Evolutionary conservation across 345 rosid species (phyloP), one percentile per base, ranked within the genome.

Genomic region (Rhodamnia rubescens): DNA sequence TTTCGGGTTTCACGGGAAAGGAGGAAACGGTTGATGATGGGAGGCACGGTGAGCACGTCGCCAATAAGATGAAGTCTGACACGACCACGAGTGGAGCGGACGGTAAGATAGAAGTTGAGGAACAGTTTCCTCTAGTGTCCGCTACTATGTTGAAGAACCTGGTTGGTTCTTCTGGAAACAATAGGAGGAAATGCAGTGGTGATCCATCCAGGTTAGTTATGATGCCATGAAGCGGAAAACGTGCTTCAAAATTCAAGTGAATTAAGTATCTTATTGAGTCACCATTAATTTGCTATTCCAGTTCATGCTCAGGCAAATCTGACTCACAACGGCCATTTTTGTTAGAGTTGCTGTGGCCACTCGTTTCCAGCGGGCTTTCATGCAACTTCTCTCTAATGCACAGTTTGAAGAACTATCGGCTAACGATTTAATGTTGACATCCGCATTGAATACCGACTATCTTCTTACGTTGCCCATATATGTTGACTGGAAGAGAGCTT

Each of bases 341-440:
- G 54, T 42, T 89, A 97, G 99, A 87, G 92, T 93, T 54, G 93
- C 87, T 81, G 96, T 91, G 90, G 95, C 97, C 84, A 89, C 97
- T 8, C 96, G 95, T 88, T 95, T 97, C 91, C 99, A 95, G 93
- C 95, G 92, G 86, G 91, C 95, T 91, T 97, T 94, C 88, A 94
- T 95, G 98, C 97, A 90, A 91, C 98, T 97, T 85, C 98, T 97
- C 26, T 80, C 86, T 74, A 88, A 90, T 89, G 99, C 98, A 61
- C 95, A 94, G 90, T 97, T 95, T 89, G 94, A 95, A 90, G 99
- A 97, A 89, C 92, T 97, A 86, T 97, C 99, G 27, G 94, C 93
- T 69, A 87, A 88, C 88, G 99, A 97, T 92, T 93, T 97, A 94
- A 92, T 88, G 90, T 89, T 97, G 90, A 92, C 98, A 12, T 94